These are phyloP conservation scores for Backusella morwellensis DNA, from an alignment of 192 early-diverging fungal genomes.

Conservation along the genomic window DNA sequence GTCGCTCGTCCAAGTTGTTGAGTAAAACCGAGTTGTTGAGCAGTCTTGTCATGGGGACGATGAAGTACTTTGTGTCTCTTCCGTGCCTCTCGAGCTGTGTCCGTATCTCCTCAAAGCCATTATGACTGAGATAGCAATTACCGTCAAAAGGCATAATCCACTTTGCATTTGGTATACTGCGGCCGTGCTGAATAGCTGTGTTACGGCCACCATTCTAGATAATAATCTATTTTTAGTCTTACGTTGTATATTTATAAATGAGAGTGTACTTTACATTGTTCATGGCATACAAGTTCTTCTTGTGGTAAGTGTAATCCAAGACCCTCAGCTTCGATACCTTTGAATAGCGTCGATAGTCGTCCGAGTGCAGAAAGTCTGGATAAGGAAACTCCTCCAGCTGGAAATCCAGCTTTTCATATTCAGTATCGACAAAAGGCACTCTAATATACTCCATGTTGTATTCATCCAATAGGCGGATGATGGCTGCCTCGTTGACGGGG, in stretches of 20 bases:
- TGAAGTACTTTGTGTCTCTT: constrained; percentile 52
- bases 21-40: constrained; percentile 56
- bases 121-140: constrained; percentile 56
- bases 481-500: constrained; percentile 48
- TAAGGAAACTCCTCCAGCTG: constrained; percentile 60
- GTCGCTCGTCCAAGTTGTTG: constrained; percentile 46
- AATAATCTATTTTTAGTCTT: constrained; percentile 5
- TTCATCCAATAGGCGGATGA: constrained; percentile 49
- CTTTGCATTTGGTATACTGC: constrained; percentile 40
- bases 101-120: constrained; percentile 55
- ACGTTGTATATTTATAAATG: not conserved
- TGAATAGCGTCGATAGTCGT: constrained; percentile 54
- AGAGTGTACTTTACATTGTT: constrained; percentile 52
- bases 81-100: constrained; percentile 44
- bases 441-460: constrained; percentile 54
- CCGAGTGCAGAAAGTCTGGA: constrained; percentile 59
- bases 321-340: constrained; percentile 58
- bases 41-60: constrained; percentile 60
- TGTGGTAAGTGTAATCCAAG: constrained; percentile 61
- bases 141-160: constrained; percentile 69
- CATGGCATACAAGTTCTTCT: constrained; percentile 66
- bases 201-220: constrained; percentile 63
- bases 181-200: constrained; percentile 51
- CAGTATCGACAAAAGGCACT: constrained; percentile 51
- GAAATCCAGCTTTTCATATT: constrained; percentile 57